Evolutionary conservation across 2,329 filamentous ascomycete genomes (phyloP), one percentile per base, ranked within the genome.

Genomic region (Monascus ruber): DNA sequence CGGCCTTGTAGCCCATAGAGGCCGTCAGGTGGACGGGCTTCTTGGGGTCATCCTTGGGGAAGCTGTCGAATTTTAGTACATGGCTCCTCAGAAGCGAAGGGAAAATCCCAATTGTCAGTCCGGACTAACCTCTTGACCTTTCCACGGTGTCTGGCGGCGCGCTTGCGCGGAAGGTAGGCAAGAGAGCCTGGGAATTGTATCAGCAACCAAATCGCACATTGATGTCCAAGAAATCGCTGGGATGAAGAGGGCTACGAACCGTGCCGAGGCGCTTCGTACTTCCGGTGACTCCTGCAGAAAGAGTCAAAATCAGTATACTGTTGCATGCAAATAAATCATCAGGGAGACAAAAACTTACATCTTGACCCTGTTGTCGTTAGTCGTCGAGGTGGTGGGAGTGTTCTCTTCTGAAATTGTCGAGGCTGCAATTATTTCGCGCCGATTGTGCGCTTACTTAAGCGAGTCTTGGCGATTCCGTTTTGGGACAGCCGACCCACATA

Each of bases 21-120:
- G 91, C 91, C 52, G 91, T 98, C 63, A 98, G 81, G 79, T 98
- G 91, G 70, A 95, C 86, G 63, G 88, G 85, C 83, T 96, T 94
- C 85, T 96, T 96, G 65, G 87, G 76, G 79, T 98, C 88, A 85
- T 98, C 91, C 83, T 96, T 96, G 67, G 91, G 91, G 82, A 98
- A 98, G 73, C 86, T 93, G 64, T 58, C 41, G 48, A 47, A 38
- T 36, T 47, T 45, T 41, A 60, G 54, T 49, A 55, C 53, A 53
- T 47, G 33, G 42, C 37, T 43, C 42, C 34, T 34, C 28, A 31
- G 35, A 28, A 29, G n/a, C 24, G 24, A 38, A 34, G 24, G 5
- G n/a, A 40, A 36, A n/a, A 40, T 28, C 31, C 31, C 1, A 33
- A 2, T 7, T 27, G 6, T 31, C 17, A 5, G 6, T 6, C 24